Evolutionary conservation across 306 rosid genomes (phyloP).

Genomic region (Bauhinia variegata): DNA sequence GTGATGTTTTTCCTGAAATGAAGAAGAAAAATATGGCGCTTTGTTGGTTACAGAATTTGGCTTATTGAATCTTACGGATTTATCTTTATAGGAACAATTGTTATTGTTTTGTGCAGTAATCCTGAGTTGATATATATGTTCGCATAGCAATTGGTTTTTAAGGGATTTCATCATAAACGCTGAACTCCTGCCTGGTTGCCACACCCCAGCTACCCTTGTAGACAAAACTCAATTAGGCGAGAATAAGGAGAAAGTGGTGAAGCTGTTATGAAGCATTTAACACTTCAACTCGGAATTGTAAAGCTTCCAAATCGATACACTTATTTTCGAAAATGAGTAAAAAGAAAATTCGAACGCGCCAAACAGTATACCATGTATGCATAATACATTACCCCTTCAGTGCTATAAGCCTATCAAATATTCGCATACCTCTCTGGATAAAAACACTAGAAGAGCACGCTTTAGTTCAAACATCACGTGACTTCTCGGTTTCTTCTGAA

Average conservation of each 20-base stretch:
- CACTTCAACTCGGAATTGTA: too few species aligned
- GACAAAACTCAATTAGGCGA: too few species aligned
- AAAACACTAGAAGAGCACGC: neutral
- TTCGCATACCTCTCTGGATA: neutral
- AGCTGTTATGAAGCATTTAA: too few species aligned
- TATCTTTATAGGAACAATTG: conserved; percentile 13
- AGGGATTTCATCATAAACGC: neutral
- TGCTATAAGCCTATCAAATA: too few species aligned
- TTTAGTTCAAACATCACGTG: neutral
- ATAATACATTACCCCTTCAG: too few species aligned
- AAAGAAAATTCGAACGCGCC: too few species aligned
- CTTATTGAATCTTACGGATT: neutral
- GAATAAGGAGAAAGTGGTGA: too few species aligned
- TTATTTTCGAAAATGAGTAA: too few species aligned
- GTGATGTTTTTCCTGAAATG: neutral
- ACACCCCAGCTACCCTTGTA: too few species aligned
- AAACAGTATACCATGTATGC: too few species aligned
- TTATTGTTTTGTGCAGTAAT: conserved; percentile 9
- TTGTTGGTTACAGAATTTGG: too few species aligned
- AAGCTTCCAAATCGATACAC: too few species aligned
- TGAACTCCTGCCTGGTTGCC: conserved; percentile 12
- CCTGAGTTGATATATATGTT: neutral
- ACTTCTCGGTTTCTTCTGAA: neutral
- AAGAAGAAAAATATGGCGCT: conserved; percentile 11
- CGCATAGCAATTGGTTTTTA: neutral